A percentile compares a stretch with the other conserved stretches of the same genome.
phyloP scores from a whole-genome alignment of 2,329 filamentous ascomycete species.

The Zarea fungicola region DNA sequence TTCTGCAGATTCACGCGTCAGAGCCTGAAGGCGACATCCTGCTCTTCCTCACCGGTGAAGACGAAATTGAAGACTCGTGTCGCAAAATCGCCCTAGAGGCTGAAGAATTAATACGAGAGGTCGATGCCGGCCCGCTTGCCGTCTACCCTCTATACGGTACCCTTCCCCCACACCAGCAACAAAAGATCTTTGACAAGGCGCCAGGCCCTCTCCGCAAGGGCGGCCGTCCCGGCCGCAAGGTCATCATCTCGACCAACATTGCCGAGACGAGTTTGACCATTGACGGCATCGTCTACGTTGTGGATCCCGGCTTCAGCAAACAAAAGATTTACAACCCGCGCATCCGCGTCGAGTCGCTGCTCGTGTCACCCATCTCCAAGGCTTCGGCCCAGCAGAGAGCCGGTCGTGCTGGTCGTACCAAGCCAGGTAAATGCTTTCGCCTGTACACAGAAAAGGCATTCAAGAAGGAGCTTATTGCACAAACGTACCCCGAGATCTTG shows the following conservation, averaged over 20 bases:
- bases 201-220: conserved; percentile 67
- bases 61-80: conserved; percentile 96
- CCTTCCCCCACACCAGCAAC: conserved; percentile 86
- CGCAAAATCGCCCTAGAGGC: conserved; percentile 86
- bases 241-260: conserved; percentile 94
- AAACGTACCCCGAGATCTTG: conserved; percentile 93
- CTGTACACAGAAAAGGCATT: conserved; percentile 93
- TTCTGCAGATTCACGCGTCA: conserved; percentile 91
- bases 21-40: conserved; percentile 91
- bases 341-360: conserved; percentile 89
- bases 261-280: conserved; percentile 97
- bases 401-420: conserved; percentile 97
- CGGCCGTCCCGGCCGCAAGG: conserved; percentile 85
- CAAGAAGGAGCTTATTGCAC: conserved; percentile 96
- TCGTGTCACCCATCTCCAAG: conserved; percentile 98
- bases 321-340: conserved; percentile 99
- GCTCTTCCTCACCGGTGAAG: conserved; percentile 93
- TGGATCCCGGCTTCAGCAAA: conserved; percentile 99
- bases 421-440: conserved; percentile 96
- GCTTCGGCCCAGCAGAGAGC: conserved; percentile 95
- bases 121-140: conserved; percentile 80
- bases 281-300: conserved; percentile 97
- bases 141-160: conserved; percentile 95
- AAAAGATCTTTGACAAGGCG: conserved; percentile 89
- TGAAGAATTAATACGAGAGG: conserved; percentile 87